These are phyloP conservation scores for Gossypium ekmanianum DNA, from an alignment of 345 rosid genomes.

Conservation along the genomic window DNA sequence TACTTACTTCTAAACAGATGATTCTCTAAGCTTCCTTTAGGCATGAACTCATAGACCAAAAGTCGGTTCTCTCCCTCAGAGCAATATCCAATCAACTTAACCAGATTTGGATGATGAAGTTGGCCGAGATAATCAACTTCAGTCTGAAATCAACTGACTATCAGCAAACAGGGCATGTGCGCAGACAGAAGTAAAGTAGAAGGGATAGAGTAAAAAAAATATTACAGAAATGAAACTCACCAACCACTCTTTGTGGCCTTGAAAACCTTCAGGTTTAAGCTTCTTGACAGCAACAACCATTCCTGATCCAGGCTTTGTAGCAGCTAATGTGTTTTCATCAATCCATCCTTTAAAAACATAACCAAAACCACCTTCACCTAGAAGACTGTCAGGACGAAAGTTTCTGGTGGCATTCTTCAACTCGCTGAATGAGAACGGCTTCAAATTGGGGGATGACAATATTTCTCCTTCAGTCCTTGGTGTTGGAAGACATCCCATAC, in stretches of 20 bases:
- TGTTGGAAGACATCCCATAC: conserved; percentile 55
- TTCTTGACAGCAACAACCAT: conserved; percentile 95
- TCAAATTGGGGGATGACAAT: conserved; percentile 77
- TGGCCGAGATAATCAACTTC: conserved; percentile 96
- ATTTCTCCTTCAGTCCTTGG: conserved; percentile 95
- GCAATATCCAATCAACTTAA: conserved; percentile 84
- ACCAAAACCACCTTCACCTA: conserved; percentile 98
- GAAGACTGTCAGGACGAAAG: conserved; percentile 81
- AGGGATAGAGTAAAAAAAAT: not conserved
- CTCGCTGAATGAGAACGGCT: conserved; percentile 73
- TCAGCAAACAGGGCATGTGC: conserved; percentile 18
- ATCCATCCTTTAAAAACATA: conserved; percentile 95
- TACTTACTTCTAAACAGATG: conserved; percentile 58
- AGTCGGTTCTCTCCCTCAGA: conserved; percentile 80
- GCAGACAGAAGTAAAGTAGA: not conserved
- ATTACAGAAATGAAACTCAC: conserved; percentile 33
- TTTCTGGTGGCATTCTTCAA: conserved; percentile 85
- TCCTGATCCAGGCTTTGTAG: conserved; percentile 85
- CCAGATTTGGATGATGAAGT: conserved; percentile 89
- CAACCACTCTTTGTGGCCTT: conserved; percentile 99
- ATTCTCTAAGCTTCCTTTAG: conserved; percentile 95
- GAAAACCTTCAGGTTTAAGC: conserved; percentile 92
- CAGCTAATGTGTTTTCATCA: conserved; percentile 59
- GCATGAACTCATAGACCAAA: conserved; percentile 89
- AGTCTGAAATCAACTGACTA: conserved; percentile 54